A percentile compares a stretch with the other conserved stretches of the same genome.
These are phyloP conservation scores for Arctostaphylos glauca DNA, from an alignment of 148 eudicot species.

Conservation along the genomic window DNA sequence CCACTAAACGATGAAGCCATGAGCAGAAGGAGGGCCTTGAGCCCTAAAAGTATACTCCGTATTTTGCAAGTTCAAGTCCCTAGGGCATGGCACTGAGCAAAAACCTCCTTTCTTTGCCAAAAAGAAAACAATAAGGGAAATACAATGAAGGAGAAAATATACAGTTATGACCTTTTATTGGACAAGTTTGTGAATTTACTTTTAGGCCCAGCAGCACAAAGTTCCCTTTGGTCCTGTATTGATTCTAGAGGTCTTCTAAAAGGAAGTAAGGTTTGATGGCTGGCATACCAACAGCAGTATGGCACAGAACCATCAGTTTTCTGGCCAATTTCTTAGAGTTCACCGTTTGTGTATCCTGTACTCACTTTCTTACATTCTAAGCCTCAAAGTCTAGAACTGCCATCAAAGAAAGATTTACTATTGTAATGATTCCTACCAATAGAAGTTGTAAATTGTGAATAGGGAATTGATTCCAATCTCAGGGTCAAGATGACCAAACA, in stretches of 20 bases:
- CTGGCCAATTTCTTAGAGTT: slow-evolving; percentile 1
- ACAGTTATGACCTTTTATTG: not conserved
- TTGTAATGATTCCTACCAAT: not conserved
- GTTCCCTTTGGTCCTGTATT: not conserved
- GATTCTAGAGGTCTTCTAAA: not conserved
- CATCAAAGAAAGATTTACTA: not conserved
- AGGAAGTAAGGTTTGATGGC: not conserved
- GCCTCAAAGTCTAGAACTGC: not conserved
- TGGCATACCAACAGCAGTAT: not conserved
- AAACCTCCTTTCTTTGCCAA: not conserved
- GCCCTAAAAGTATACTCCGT: no score
- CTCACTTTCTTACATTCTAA: not conserved
- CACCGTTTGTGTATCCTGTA: not conserved
- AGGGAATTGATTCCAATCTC: not conserved
- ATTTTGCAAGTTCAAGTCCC: no score
- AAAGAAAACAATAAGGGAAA: not conserved
- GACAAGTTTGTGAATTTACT: not conserved
- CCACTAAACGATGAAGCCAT: no score
- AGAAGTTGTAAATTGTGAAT: not conserved
- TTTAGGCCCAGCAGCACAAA: not conserved
- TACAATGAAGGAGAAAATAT: slow-evolving; percentile 1
- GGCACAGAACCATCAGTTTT: not conserved
- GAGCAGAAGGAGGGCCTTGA: no score
- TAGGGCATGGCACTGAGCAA: not conserved
- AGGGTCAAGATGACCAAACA: not conserved